phyloP scores from a whole-genome alignment of 495 filamentous ascomycete genomes.

The Neurospora sp. region DNA sequence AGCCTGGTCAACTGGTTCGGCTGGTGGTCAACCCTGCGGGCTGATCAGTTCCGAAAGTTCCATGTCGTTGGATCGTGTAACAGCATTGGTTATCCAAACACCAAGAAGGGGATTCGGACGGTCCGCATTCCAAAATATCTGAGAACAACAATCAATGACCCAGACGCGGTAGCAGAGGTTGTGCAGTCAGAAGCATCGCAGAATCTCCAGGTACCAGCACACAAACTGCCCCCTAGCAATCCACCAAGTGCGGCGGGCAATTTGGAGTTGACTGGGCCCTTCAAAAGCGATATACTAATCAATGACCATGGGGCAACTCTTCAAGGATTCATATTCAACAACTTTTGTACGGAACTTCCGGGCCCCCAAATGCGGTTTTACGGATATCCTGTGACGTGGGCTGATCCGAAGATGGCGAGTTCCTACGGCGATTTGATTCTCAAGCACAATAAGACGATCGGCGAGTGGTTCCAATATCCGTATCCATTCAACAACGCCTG shows the following conservation, averaged over 20 bases:
- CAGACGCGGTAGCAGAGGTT: constrained; percentile 24
- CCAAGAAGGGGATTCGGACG: constrained; percentile 21
- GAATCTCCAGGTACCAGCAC: neutral
- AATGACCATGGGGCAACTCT: neutral
- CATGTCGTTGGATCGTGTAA: constrained; percentile 34
- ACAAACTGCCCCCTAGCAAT: neutral
- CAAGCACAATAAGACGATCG: constrained; percentile 20
- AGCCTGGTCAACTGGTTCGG: constrained; percentile 44
- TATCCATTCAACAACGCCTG: constrained; percentile 9
- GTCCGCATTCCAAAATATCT: constrained; percentile 32
- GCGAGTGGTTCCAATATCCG: constrained; percentile 23
- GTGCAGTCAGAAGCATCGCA: constrained; percentile 5
- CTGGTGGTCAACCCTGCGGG: constrained; percentile 37
- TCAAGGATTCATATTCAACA: neutral
- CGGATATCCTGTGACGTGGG: constrained; percentile 29
- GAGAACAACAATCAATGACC: constrained; percentile 25
- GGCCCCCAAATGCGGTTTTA: constrained; percentile 3
- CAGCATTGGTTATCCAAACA: constrained; percentile 6
- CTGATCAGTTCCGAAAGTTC: constrained; percentile 38
- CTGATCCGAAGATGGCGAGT: constrained; percentile 23
- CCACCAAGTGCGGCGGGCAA: neutral
- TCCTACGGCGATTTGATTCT: constrained; percentile 20
- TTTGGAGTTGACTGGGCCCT: neutral
- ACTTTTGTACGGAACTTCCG: neutral
- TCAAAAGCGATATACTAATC: constrained; percentile 5